Evolutionary conservation across 1,139 yeast genomes (phyloP), one percentile per base, ranked within the genome.

Genomic region (Tardiomyces blankii): DNA sequence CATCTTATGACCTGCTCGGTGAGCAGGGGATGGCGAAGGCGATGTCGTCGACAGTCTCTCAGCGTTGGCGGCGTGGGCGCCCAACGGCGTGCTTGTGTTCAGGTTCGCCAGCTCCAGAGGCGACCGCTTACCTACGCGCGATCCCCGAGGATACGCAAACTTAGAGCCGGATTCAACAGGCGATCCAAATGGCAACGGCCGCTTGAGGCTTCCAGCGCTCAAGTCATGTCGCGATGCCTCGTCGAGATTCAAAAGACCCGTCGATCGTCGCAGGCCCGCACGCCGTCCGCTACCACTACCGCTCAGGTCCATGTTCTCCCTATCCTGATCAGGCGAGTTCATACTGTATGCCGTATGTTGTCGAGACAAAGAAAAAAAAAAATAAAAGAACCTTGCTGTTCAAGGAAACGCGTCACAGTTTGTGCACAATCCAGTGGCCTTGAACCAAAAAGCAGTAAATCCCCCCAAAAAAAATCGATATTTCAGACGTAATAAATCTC

Each of bases 161-260:
- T 39, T 9, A 30, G 23, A 28, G 12, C 18, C 25, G 25, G 32
- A 19, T 11, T 39, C 43, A 18, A 40, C 39, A 19, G 44, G 16
- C 39, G 40, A 44, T 7, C 43, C 43, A 39, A 47, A 44, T 39
- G 47, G 44, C 32, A 49, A 47, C 9, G 51, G 56, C 18, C 54
- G 49, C 44, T 52, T 46, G 32, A 25, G 48, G 30, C 38, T 41
- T 46, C 38, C 43, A 41, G 16, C 44, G 44, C 38, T 44, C 42
- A 14, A 28, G 44, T 21, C 47, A 35, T 40, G 43, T 23, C 44
- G 47, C n/a, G 62, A 57, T 5, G 68, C 67, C 45, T 61, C 62
- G 50, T 66, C 72, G 35, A 68, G 61, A 48, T 68, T 67, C 35
- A 68, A 50, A 39, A 67, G 57, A 2, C 72, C 69, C 21, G 64